A percentile compares a stretch with the other conserved stretches of the same genome.
phyloP scores from a whole-genome alignment of 2,329 filamentous ascomycete genomes.

The Sarocladiaceae sp. region DNA sequence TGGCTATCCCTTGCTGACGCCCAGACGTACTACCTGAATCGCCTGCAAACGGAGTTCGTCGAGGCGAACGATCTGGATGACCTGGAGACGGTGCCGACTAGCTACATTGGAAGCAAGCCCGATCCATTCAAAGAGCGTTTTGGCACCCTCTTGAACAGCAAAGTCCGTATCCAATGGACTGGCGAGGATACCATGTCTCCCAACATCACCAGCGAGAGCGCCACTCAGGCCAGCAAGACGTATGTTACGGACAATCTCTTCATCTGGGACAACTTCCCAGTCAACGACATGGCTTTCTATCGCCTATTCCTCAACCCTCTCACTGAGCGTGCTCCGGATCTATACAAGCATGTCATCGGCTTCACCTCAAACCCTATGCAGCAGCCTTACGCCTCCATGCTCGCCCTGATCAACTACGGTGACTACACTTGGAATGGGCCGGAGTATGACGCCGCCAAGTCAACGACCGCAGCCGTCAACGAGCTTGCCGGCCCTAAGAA shows the following conservation, averaged over 20 bases:
- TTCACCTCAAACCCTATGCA: constrained; percentile 15
- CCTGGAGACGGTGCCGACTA: constrained; percentile 13
- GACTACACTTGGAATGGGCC: constrained; percentile 14
- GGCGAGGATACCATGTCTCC: constrained; percentile 13
- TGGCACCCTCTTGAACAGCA: constrained; percentile 10
- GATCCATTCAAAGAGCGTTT: constrained; percentile 13
- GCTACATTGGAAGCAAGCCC: constrained; percentile 11
- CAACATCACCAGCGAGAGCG: constrained; percentile 12
- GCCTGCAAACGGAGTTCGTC: constrained; percentile 13
- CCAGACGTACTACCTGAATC: constrained; percentile 13
- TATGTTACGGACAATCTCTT: constrained; percentile 14
- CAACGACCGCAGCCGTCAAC: constrained; percentile 9
- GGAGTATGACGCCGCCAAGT: constrained; percentile 9
- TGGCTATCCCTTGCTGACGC: constrained; percentile 10
- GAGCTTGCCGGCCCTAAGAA: constrained; percentile 12
- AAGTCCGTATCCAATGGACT: constrained; percentile 14
- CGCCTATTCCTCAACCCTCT: constrained; percentile 14
- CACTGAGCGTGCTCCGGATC: constrained; percentile 9
- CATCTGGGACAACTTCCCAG: constrained; percentile 15
- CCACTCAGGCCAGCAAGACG: constrained; percentile 9
- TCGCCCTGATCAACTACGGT: constrained; percentile 13
- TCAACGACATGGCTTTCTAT: constrained; percentile 12
- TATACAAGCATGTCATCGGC: constrained; percentile 13
- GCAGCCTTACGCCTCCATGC: constrained; percentile 14
- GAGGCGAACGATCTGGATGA: constrained; percentile 11